Evolutionary conservation across 176 grass and related monocot genomes (phyloP), one percentile per base, ranked within the genome.

Genomic region (Dendrocalamus sinicus): DNA sequence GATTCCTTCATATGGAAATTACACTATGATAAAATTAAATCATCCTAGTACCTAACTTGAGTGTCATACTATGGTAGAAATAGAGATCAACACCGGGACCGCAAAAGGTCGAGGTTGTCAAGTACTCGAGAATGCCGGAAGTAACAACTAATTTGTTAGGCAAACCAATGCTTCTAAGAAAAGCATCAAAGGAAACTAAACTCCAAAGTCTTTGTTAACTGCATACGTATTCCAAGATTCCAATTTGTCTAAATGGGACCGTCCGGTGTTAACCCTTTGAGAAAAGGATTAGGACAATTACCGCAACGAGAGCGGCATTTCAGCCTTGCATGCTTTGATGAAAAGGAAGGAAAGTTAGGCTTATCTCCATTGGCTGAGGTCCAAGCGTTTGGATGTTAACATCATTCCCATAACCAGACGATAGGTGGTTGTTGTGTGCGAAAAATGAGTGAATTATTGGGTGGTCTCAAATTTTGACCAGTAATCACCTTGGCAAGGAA

Each of bases 341-440:
- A 68, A 80, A 84, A 70, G 40, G 55, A 84, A 74, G 62, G 35
- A 84, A 84, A 79, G 85, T 87, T 87, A 63, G 75, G 85, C 76
- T 80, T 84, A 80, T 80, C 75, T 80, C 75, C 85, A 91, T 75
- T 80, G 75, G 80, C 52, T 79, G 46, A 80, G 75, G 62, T 87
- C 78, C 88, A 87, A 84, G 68, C 70, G 81, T 87, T 52, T 84
- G 85, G 81, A 79, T 75, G 89, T 80, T 87, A 84, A 69, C 89
- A 87, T 91, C 85, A 35, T 19, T 70, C 54, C 7, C 30, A 62
- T 63, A 84, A 47, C 52, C 48, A 45, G 69, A 79, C 54, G 84
- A 80, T n/a, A 24, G 40, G 54, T 55, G 85, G 78, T 9, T 39
- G 64, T 39, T 72, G 73, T 86, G 64, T 82, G 78, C 77, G 78